These are phyloP conservation scores for Maudiozyma barnettii DNA, from an alignment of 805 yeast genomes.

Conservation along the genomic window DNA sequence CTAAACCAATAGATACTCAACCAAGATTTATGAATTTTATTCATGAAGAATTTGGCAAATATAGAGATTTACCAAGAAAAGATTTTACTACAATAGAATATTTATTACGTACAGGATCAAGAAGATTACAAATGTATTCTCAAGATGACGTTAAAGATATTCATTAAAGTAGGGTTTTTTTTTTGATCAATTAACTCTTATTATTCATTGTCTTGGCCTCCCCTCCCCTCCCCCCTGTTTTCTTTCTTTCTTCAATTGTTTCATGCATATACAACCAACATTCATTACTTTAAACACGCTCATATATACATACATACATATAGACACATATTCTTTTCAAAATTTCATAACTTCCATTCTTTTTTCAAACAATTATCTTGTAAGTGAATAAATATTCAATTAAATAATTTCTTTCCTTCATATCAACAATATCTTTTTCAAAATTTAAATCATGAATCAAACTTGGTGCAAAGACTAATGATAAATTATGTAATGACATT, in stretches of 20 bases:
- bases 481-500: slow-evolving; percentile 75
- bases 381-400: slow-evolving; percentile 55
- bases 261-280: background rate
- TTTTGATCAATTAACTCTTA: too few relatives aligned
- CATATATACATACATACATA: background rate
- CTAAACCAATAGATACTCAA: slow-evolving; percentile 40
- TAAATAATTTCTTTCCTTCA: slow-evolving; percentile 67
- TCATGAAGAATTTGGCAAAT: slow-evolving; percentile 54
- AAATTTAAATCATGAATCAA: slow-evolving; percentile 70
- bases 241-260: background rate
- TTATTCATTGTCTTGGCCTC: too few relatives aligned
- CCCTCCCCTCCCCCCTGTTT: too few relatives aligned
- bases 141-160: slow-evolving; percentile 66
- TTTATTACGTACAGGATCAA: slow-evolving; percentile 64
- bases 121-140: slow-evolving; percentile 62
- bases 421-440: slow-evolving; percentile 74
- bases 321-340: background rate
- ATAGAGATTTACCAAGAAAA: slow-evolving; percentile 51
- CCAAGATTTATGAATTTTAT: slow-evolving; percentile 38
- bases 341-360: background rate
- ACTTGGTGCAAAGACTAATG: slow-evolving; percentile 94
- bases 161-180: too few relatives aligned
- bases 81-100: slow-evolving; percentile 84
- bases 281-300: background rate
- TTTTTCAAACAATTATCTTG: background rate